These are phyloP conservation scores for Paraphoma chrysanthemicola DNA, from an alignment of 2,329 filamentous ascomycete genomes.

Conservation along the genomic window DNA sequence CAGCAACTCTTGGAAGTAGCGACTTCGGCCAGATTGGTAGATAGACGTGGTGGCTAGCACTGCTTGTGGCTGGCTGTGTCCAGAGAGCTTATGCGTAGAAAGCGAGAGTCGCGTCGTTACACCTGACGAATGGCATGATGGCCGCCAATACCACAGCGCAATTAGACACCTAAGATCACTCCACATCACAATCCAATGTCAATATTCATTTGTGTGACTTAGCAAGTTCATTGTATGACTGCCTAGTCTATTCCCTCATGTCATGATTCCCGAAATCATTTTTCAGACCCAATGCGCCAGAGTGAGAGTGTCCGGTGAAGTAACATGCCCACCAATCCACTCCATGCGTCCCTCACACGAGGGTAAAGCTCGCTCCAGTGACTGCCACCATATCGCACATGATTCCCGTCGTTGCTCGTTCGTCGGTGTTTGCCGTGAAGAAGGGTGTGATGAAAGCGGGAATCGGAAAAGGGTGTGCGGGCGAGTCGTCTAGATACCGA, in stretches of 20 bases:
- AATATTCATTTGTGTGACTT: conserved; percentile 19
- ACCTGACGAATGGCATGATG: no score
- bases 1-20: no score
- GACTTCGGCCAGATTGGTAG: no score
- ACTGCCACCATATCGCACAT: conserved; percentile 36
- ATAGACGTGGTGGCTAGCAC: no score
- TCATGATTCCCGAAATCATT: conserved; percentile 31
- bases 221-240: conserved; percentile 46
- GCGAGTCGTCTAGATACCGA: conserved; percentile 87
- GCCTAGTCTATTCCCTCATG: conserved; percentile 48
- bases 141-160: no score
- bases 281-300: conserved; percentile 47
- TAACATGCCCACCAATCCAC: conserved; percentile 27
- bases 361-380: conserved; percentile 30
- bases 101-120: no score
- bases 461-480: conserved; percentile 45
- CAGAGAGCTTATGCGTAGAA: not conserved
- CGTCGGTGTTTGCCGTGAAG: conserved; percentile 29
- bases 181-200: not conserved
- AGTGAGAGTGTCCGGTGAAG: conserved; percentile 38
- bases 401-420: conserved; percentile 40
- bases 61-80: not conserved
- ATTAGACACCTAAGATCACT: no score
- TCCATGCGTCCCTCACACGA: conserved; percentile 33
- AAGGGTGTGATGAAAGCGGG: conserved; percentile 31